Conservation (phyloP, 805 yeast species). For the Vanderwaltozyma tropicalis region DNA sequence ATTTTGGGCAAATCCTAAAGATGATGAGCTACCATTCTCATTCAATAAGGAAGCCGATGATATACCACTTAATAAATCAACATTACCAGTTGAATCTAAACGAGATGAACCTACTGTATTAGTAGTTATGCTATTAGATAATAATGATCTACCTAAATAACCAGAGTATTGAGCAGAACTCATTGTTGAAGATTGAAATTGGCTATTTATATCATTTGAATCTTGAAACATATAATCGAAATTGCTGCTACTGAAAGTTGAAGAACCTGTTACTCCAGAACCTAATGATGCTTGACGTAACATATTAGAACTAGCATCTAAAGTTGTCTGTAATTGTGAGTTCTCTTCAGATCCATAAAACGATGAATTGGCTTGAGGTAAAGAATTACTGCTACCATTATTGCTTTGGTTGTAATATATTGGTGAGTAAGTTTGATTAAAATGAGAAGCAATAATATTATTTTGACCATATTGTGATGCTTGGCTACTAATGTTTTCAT, state of each 20-base stretch:
- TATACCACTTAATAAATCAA: constrained; percentile 1
- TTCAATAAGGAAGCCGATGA: neutral
- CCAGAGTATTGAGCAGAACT: neutral
- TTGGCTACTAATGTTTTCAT: neutral
- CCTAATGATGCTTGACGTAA: constrained; percentile 2
- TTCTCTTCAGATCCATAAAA: neutral
- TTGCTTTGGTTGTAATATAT: constrained; percentile 8
- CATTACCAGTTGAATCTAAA: constrained; percentile 1
- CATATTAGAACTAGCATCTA: neutral
- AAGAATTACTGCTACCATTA: neutral
- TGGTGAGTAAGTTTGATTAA: constrained; percentile 19
- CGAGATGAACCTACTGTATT: neutral
- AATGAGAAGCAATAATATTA: constrained; percentile 11
- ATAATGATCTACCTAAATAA: constrained; percentile 1
- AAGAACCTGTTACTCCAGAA: constrained; percentile 1
- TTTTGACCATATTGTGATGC: constrained; percentile 1
- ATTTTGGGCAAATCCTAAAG: neutral
- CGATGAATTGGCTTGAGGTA: neutral
- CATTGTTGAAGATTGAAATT: neutral
- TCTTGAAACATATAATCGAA: constrained; percentile 1
- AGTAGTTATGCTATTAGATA: neutral
- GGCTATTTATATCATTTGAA: neutral
- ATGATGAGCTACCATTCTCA: neutral
- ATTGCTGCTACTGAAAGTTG: neutral
- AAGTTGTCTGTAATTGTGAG: neutral